Percentiles rank a stretch among this genome's conserved stretches.
phyloP scores from a whole-genome alignment of 1,284 basidiomycete species.

The Cystobasidium slooffiae region DNA sequence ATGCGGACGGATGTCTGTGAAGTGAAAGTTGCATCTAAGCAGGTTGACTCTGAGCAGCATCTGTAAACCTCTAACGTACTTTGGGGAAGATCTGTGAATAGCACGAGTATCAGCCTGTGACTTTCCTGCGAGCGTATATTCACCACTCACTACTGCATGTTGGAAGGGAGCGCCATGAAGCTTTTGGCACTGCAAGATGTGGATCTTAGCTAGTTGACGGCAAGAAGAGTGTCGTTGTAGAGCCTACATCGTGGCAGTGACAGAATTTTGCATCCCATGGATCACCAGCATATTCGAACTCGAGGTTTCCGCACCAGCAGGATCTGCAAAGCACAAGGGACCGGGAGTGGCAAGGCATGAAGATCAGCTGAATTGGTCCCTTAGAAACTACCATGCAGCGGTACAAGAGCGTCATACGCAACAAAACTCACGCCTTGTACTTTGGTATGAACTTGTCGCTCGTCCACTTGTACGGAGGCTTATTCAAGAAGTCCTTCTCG shows the following conservation, averaged over 20 bases:
- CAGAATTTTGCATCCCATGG: constrained; percentile 42
- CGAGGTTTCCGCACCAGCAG: constrained; percentile 42
- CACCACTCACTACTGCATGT: constrained; percentile 41
- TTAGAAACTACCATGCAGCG: background rate
- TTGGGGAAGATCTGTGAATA: constrained; percentile 39
- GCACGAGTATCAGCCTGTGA: background rate
- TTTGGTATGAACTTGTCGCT: constrained; percentile 39
- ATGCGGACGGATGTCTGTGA: constrained; percentile 42
- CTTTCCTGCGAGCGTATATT: background rate
- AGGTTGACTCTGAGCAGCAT: too few relatives aligned
- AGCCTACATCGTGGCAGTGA: constrained; percentile 41
- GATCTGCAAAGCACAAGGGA: background rate
- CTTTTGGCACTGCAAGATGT: constrained; percentile 25
- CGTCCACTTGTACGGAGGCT: constrained; percentile 44
- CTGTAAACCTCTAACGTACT: background rate
- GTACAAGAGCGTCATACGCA: background rate
- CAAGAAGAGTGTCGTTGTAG: background rate
- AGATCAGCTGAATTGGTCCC: background rate
- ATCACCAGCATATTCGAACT: constrained; percentile 42
- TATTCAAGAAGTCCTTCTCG: constrained; percentile 44
- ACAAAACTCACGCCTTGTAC: constrained; percentile 27
- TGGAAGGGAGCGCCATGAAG: constrained; percentile 45
- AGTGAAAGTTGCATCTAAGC: background rate
- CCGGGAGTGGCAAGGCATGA: background rate
- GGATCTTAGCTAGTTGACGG: background rate